A percentile compares a stretch with the other conserved stretches of the same genome.
Evolutionary conservation across 1,284 basidiomycete species (phyloP).

Genomic region (Ceratobasidium sp.): DNA sequence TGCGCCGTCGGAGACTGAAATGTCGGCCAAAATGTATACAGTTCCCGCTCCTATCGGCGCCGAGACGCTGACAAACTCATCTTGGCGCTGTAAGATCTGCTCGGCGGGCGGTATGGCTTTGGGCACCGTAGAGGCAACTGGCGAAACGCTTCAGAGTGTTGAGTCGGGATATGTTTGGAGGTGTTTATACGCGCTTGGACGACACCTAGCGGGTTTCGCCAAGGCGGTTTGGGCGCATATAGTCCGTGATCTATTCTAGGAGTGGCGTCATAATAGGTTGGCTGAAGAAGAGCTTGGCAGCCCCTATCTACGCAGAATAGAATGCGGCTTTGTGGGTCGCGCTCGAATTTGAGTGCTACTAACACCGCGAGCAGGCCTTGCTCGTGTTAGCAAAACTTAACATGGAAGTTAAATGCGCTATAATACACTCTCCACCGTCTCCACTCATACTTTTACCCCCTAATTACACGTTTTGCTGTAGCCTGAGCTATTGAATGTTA

Average conservation of each 20-base stretch:
- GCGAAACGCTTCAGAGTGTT: not conserved
- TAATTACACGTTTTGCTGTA: too few species aligned
- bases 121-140: not conserved
- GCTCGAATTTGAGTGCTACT: too few species aligned
- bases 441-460: too few species aligned
- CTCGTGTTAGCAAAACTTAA: too few species aligned
- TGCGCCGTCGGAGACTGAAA: not conserved
- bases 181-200: not conserved
- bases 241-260: not conserved
- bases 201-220: too few species aligned
- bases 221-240: too few species aligned
- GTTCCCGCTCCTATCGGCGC: not conserved
- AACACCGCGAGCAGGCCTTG: too few species aligned
- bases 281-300: not conserved
- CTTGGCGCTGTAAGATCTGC: not conserved
- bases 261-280: not conserved
- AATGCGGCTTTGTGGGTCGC: conserved; percentile 5
- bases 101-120: too few species aligned
- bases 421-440: too few species aligned
- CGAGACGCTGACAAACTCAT: not conserved
- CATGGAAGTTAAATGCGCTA: too few species aligned
- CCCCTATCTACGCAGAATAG: not conserved
- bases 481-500: too few species aligned
- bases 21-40: not conserved
- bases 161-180: not conserved